These are phyloP conservation scores for Arxiozyma slooffiae DNA, from an alignment of 1,139 yeast species.

Conservation along the genomic window DNA sequence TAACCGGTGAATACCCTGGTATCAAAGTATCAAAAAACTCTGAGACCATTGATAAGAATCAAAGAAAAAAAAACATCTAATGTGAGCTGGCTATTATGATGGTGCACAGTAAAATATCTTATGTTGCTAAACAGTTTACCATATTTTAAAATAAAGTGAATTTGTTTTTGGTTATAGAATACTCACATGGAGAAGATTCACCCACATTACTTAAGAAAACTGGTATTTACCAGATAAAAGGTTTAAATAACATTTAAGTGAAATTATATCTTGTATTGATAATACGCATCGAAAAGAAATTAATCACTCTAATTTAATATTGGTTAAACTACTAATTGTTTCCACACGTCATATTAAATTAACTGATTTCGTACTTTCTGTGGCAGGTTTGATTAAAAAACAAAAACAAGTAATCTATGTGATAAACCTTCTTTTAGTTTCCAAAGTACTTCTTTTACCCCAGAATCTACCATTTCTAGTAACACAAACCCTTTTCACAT, in stretches of 20 bases:
- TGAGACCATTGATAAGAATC: conserved; percentile 96
- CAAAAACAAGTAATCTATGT: conserved; percentile 33
- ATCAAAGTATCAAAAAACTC: conserved; percentile 88
- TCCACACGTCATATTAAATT: conserved; percentile 78
- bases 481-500: conserved; percentile 2
- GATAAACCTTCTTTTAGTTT: not conserved
- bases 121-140: conserved; percentile 80
- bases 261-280: conserved; percentile 80
- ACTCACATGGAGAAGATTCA: conserved; percentile 90
- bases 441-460: conserved; percentile 2
- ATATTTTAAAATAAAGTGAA: conserved; percentile 86
- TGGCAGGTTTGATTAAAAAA: conserved; percentile 82
- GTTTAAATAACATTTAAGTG: conserved; percentile 82
- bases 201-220: conserved; percentile 74
- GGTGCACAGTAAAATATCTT: conserved; percentile 90
- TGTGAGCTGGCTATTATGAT: conserved; percentile 96
- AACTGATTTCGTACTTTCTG: conserved; percentile 88
- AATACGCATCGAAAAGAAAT: conserved; percentile 83
- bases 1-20: conserved; percentile 93
- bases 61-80: conserved; percentile 83
- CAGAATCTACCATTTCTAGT: conserved; percentile 2
- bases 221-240: conserved; percentile 74
- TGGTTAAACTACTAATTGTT: conserved; percentile 86
- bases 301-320: conserved; percentile 89
- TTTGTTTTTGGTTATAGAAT: conserved; percentile 91